phyloP scores from a whole-genome alignment of 106 monocot species.

The Dendrobium huoshanense region DNA sequence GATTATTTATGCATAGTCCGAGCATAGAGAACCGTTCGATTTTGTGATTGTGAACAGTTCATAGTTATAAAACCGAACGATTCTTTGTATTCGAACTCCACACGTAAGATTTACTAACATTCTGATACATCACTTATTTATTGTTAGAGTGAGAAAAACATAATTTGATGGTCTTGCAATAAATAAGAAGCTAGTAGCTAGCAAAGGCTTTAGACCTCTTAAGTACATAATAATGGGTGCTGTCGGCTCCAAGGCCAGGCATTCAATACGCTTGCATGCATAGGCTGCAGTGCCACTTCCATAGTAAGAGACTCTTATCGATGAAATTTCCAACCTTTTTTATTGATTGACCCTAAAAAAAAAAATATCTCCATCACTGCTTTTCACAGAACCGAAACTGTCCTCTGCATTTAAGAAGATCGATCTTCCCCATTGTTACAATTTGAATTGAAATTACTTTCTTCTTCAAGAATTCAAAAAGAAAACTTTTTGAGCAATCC shows the following conservation, averaged over 20 bases:
- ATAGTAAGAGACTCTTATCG: background rate
- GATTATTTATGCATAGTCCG: too few relatives aligned
- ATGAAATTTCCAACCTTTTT: background rate
- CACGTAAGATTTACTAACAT: too few relatives aligned
- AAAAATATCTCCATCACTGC: background rate
- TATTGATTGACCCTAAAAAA: background rate
- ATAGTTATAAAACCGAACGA: too few relatives aligned
- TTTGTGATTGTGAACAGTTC: too few relatives aligned
- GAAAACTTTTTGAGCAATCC: background rate
- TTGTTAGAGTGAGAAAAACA: too few relatives aligned
- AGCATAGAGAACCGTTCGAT: too few relatives aligned
- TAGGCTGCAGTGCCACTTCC: conserved; percentile 1
- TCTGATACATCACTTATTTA: too few relatives aligned
- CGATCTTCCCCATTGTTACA: background rate
- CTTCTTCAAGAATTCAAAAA: background rate
- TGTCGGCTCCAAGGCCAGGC: background rate
- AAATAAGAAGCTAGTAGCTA: background rate
- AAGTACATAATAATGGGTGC: conserved; percentile 2
- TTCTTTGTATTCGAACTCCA: too few relatives aligned
- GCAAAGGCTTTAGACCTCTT: background rate
- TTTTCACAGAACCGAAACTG: background rate
- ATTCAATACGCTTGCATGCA: background rate
- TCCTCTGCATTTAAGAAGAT: background rate
- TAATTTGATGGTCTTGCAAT: background rate
- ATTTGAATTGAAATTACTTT: background rate